Percentiles rank a stretch among this genome's conserved stretches.
Conservation (phyloP, 2,329 filamentous ascomycete genomes). For the Fonsecaea nubica region DNA sequence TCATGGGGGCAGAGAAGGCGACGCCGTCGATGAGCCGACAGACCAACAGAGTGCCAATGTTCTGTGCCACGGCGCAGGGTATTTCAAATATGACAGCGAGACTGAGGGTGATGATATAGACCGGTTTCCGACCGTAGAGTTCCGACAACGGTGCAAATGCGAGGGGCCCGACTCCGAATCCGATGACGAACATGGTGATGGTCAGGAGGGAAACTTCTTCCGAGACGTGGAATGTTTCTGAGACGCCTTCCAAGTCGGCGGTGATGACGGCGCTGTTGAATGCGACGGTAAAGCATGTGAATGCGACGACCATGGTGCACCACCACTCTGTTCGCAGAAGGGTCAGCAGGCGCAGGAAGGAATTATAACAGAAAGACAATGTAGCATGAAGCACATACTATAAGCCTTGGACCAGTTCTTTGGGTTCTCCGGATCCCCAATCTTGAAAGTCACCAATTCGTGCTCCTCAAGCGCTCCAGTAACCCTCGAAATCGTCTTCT, state of each 20-base stretch:
- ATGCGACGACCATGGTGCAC: constrained; percentile 81
- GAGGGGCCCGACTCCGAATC: constrained; percentile 82
- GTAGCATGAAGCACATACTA: constrained; percentile 64
- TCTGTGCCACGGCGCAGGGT: constrained; percentile 76
- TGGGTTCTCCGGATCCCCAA: constrained; percentile 76
- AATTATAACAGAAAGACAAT: background rate
- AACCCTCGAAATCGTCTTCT: constrained; percentile 61
- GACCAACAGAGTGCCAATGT: constrained; percentile 76
- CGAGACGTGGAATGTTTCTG: constrained; percentile 69
- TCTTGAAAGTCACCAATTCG: constrained; percentile 73
- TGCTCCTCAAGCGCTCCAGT: constrained; percentile 60
- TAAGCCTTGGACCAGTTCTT: constrained; percentile 82
- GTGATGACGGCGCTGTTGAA: constrained; percentile 78
- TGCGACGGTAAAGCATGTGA: constrained; percentile 76
- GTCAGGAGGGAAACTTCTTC: constrained; percentile 74
- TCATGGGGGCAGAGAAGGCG: constrained; percentile 85
- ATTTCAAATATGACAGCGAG: constrained; percentile 80
- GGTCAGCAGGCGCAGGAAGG: background rate
- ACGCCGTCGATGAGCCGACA: constrained; percentile 81
- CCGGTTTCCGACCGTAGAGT: constrained; percentile 72
- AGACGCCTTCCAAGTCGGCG: constrained; percentile 71
- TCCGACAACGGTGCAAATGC: constrained; percentile 79
- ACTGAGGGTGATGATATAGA: constrained; percentile 73
- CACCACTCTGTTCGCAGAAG: constrained; percentile 29
- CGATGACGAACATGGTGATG: constrained; percentile 79